These are phyloP conservation scores for Penstemon newberryi DNA, from an alignment of 257 asterid genomes.

Conservation along the genomic window DNA sequence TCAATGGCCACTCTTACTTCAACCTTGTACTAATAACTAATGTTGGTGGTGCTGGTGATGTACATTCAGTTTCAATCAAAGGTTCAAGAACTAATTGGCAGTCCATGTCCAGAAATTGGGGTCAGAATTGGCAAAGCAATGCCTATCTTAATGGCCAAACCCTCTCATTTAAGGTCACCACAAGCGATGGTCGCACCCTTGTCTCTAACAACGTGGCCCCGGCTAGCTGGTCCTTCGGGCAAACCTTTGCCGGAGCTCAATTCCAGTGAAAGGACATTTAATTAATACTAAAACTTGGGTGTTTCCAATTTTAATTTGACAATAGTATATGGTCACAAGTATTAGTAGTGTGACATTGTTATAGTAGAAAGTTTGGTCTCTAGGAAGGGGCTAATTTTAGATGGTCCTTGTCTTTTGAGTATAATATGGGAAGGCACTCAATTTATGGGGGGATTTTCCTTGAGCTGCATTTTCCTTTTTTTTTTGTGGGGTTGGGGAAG, in stretches of 20 bases:
- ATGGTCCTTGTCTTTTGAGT: slow-evolving; percentile 32
- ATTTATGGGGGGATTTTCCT: slow-evolving; percentile 22
- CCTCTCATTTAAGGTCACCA: slow-evolving; percentile 79
- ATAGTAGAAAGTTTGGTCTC: slow-evolving; percentile 22
- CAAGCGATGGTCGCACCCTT: slow-evolving; percentile 70
- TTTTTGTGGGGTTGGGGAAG: slow-evolving; percentile 27
- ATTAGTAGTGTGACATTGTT: slow-evolving; percentile 42
- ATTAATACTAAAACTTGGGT: background rate
- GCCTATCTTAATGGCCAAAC: slow-evolving; percentile 68
- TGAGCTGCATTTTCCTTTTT: background rate
- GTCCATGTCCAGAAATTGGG: slow-evolving; percentile 89
- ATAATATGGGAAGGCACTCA: slow-evolving; percentile 29
- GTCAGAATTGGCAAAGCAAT: slow-evolving; percentile 91
- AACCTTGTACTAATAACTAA: slow-evolving; percentile 79
- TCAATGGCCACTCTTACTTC: slow-evolving; percentile 87
- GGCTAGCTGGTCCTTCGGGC: slow-evolving; percentile 83
- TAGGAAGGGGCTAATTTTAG: slow-evolving; percentile 45
- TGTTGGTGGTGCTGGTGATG: slow-evolving; percentile 91
- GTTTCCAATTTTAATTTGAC: background rate
- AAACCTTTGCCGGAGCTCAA: slow-evolving; percentile 78
- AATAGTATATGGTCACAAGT: slow-evolving; percentile 29
- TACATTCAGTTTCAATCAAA: slow-evolving; percentile 66
- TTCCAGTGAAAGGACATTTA: slow-evolving; percentile 40
- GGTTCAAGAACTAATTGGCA: slow-evolving; percentile 85
- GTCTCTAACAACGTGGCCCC: slow-evolving; percentile 72